Evolutionary conservation across 805 yeast genomes (phyloP).

Genomic region (Candida anglica): DNA sequence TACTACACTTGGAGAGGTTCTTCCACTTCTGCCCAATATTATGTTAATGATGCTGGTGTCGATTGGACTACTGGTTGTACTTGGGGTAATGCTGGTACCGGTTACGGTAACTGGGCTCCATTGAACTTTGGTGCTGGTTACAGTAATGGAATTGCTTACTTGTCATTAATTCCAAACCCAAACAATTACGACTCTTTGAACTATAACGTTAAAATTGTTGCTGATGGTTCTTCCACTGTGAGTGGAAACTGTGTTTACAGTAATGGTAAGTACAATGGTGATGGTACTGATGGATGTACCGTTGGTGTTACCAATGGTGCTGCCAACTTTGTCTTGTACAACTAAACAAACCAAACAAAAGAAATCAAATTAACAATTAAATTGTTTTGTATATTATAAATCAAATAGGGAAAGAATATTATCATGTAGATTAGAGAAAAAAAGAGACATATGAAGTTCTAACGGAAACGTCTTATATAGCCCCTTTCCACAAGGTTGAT

Average conservation of each 20-base stretch:
- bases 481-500: too few species aligned
- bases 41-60: constrained; percentile 76
- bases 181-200: constrained; percentile 49
- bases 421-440: too few species aligned
- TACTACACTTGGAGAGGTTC: constrained; percentile 64
- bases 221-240: constrained; percentile 48
- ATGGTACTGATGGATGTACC: constrained; percentile 82
- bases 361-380: too few species aligned
- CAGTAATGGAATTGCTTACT: constrained; percentile 56
- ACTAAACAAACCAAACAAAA: too few species aligned
- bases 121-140: constrained; percentile 75
- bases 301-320: constrained; percentile 58
- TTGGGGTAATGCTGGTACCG: constrained; percentile 60
- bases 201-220: constrained; percentile 41
- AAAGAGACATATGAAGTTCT: too few species aligned
- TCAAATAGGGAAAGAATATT: too few species aligned
- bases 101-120: constrained; percentile 79
- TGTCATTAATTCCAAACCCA: constrained; percentile 76
- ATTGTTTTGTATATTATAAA: too few species aligned
- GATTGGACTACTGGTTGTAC: constrained; percentile 58
- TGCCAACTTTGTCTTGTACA: constrained; percentile 48
- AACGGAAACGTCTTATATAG: too few species aligned
- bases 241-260: constrained; percentile 78
- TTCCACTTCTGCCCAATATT: constrained; percentile 67
- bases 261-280: constrained; percentile 71